Evolutionary conservation across 257 asterid genomes (phyloP).

Genomic region (Ilex asprella): DNA sequence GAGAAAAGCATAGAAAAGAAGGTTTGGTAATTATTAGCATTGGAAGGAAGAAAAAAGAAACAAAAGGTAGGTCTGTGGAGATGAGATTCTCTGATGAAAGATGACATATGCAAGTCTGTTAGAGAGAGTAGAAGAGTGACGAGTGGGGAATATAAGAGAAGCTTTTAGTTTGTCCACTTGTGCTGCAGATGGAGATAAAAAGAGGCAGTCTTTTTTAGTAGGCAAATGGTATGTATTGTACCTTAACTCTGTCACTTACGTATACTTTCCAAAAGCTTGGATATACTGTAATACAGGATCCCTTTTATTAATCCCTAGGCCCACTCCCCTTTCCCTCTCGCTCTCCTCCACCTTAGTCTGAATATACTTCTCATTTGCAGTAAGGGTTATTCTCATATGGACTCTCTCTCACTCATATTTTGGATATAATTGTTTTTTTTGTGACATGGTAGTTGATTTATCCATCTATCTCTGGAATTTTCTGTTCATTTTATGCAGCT

Average conservation of each 20-base stretch:
- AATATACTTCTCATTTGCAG: too few relatives aligned
- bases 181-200: constrained; percentile 36
- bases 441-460: too few relatives aligned
- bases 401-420: too few relatives aligned
- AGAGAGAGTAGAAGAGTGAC: constrained; percentile 1
- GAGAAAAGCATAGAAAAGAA: constrained; percentile 39
- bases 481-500: too few relatives aligned
- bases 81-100: constrained; percentile 55
- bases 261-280: constrained; percentile 47
- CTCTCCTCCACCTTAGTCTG: too few relatives aligned
- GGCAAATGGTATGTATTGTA: constrained; percentile 60
- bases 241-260: constrained; percentile 44
- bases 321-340: too few relatives aligned
- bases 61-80: constrained; percentile 45
- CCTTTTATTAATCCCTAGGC: too few relatives aligned
- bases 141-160: constrained; percentile 23
- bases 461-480: too few relatives aligned
- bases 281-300: too few relatives aligned
- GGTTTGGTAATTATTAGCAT: constrained; percentile 38
- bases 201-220: constrained; percentile 26
- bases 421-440: too few relatives aligned
- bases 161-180: constrained; percentile 59
- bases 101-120: constrained; percentile 36
- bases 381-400: too few relatives aligned
- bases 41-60: constrained; percentile 51